phyloP scores from a whole-genome alignment of 805 yeast species.

The Pichia exigua region DNA sequence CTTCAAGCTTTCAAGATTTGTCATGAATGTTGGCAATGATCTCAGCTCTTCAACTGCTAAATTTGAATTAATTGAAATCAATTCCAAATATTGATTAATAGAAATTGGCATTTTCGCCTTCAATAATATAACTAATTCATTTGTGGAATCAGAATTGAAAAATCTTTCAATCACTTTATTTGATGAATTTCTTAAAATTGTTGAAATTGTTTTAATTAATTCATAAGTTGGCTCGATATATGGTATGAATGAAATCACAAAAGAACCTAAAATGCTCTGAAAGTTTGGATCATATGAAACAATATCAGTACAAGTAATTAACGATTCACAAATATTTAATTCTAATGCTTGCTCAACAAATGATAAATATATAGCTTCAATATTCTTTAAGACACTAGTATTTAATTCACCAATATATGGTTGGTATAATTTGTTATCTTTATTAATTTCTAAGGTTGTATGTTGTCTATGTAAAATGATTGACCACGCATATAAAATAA shows the following conservation, averaged over 20 bases:
- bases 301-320: constrained; percentile 34
- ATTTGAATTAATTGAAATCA: constrained; percentile 55
- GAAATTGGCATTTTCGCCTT: constrained; percentile 70
- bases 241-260: constrained; percentile 40
- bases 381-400: constrained; percentile 10
- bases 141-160: constrained; percentile 37
- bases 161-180: constrained; percentile 36
- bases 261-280: constrained; percentile 40
- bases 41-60: constrained; percentile 60
- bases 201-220: constrained; percentile 35
- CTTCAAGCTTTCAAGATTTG: constrained; percentile 32
- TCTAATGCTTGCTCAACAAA: constrained; percentile 35
- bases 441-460: constrained; percentile 29
- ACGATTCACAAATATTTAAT: constrained; percentile 38
- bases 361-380: constrained; percentile 22
- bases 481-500: constrained; percentile 61
- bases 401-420: constrained; percentile 7
- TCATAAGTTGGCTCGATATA: constrained; percentile 39
- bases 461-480: constrained; percentile 48
- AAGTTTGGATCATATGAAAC: constrained; percentile 44
- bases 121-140: constrained; percentile 41
- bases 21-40: constrained; percentile 55
- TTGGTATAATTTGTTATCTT: constrained; percentile 13
- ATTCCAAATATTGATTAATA: constrained; percentile 50
- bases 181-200: constrained; percentile 38